These are phyloP conservation scores for Scleroderma citrinum DNA, from an alignment of 768 basidiomycete genomes.

Conservation along the genomic window DNA sequence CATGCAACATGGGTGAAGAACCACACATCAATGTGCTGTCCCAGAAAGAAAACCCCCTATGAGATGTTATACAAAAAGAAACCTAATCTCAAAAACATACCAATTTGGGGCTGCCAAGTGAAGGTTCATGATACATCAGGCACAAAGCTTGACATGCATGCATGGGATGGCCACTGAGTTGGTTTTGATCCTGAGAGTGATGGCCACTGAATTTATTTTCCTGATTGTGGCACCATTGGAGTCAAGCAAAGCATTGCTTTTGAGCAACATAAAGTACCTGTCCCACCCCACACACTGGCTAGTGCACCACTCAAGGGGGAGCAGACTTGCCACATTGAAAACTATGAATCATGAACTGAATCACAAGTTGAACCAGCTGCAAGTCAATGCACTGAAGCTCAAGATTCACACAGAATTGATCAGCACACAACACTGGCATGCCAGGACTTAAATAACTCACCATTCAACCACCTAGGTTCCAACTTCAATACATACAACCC, in stretches of 20 bases:
- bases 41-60: slow-evolving; percentile 18
- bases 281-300: too few species aligned
- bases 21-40: slow-evolving; percentile 18
- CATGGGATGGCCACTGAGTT: slow-evolving; percentile 26
- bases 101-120: slow-evolving; percentile 5
- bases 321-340: too few species aligned
- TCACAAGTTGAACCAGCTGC: too few species aligned
- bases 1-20: slow-evolving; percentile 32
- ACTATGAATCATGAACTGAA: too few species aligned
- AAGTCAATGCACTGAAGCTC: too few species aligned
- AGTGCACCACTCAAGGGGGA: background rate
- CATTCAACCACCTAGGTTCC: too few species aligned
- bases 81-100: slow-evolving; percentile 10
- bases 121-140: slow-evolving; percentile 8
- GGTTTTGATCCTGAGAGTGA: slow-evolving; percentile 31
- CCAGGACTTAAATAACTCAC: too few species aligned
- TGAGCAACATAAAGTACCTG: background rate
- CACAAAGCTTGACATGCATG: slow-evolving; percentile 22
- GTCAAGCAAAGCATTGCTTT: slow-evolving; percentile 11
- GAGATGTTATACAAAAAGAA: slow-evolving; percentile 7
- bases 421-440: too few species aligned
- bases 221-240: slow-evolving; percentile 3
- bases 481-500: too few species aligned
- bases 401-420: too few species aligned
- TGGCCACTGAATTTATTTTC: slow-evolving; percentile 13